Conservation (phyloP, 208 protist species). For the Borovskyia barvae region DNA sequence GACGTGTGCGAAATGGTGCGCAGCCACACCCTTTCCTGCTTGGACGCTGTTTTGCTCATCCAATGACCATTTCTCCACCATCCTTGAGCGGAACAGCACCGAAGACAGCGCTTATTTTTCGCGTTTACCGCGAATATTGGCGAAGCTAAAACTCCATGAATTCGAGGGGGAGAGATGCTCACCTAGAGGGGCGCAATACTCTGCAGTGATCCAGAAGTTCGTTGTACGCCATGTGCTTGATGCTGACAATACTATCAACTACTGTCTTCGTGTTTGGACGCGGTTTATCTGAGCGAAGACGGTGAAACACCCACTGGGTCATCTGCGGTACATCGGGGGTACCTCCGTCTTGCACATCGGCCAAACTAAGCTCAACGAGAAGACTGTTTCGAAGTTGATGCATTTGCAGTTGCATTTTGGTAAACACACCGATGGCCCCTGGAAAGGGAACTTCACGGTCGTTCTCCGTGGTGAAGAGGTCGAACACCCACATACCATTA, state of each 20-base stretch:
- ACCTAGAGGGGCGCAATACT: conserved; percentile 20
- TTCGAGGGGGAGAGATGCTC: too few species aligned
- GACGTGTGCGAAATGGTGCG: too few species aligned
- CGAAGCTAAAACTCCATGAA: too few species aligned
- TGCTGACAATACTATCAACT: conserved; percentile 64
- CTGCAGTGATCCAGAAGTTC: conserved; percentile 43
- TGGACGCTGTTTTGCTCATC: too few species aligned
- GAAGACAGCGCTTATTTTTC: not conserved
- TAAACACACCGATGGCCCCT: conserved; percentile 45
- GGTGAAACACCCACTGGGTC: conserved; percentile 63
- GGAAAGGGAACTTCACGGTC: conserved; percentile 46
- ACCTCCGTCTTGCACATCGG: conserved; percentile 5
- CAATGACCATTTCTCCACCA: too few species aligned
- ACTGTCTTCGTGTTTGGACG: conserved; percentile 68
- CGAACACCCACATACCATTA: conserved; percentile 40
- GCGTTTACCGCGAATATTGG: not conserved
- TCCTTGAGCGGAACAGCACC: not conserved
- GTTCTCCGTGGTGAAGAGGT: conserved; percentile 56
- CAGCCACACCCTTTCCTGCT: too few species aligned
- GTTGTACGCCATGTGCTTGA: conserved; percentile 73
- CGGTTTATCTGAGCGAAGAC: conserved; percentile 68
- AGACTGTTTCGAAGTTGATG: conserved; percentile 55
- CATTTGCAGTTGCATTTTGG: conserved; percentile 37
- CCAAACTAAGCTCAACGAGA: conserved; percentile 53
- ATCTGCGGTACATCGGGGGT: not conserved